These are phyloP conservation scores for Thelephora terrestris DNA, from an alignment of 1,284 basidiomycete genomes.

Conservation along the genomic window DNA sequence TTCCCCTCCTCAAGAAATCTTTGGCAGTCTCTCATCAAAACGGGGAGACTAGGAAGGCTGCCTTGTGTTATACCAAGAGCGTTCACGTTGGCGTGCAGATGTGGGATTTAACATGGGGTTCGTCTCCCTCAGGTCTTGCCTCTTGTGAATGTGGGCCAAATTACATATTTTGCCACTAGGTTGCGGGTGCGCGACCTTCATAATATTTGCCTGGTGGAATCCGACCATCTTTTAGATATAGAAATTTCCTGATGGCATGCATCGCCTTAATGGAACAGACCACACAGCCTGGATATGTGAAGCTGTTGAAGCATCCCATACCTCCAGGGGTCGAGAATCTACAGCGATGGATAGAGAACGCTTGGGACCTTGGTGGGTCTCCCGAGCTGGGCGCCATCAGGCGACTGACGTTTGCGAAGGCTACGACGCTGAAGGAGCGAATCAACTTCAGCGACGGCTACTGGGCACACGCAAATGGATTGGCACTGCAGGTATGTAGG, in stretches of 20 bases:
- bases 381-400: neutral
- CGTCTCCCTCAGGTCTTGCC: slow-evolving; percentile 39
- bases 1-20: slow-evolving; percentile 51
- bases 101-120: slow-evolving; percentile 65
- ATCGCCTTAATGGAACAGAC: slow-evolving; percentile 59
- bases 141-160: neutral
- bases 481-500: slow-evolving; percentile 56
- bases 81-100: slow-evolving; percentile 49
- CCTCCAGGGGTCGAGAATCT: slow-evolving; percentile 65
- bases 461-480: slow-evolving; percentile 67
- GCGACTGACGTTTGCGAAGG: slow-evolving; percentile 30
- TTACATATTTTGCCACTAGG: too few species aligned
- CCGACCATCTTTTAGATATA: slow-evolving; percentile 43
- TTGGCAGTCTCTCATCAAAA: slow-evolving; percentile 42
- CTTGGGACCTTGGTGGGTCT: slow-evolving; percentile 56
- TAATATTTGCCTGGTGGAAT: neutral
- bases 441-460: slow-evolving; percentile 47
- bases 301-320: slow-evolving; percentile 42
- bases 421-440: slow-evolving; percentile 61
- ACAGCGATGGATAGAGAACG: slow-evolving; percentile 70
- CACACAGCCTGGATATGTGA: slow-evolving; percentile 47
- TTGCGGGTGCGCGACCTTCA: too few species aligned
- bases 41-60: slow-evolving; percentile 46
- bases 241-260: slow-evolving; percentile 80
- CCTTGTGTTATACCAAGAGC: slow-evolving; percentile 51